phyloP scores from a whole-genome alignment of 2,329 filamentous ascomycete species.

The Colletotrichum scovillei region DNA sequence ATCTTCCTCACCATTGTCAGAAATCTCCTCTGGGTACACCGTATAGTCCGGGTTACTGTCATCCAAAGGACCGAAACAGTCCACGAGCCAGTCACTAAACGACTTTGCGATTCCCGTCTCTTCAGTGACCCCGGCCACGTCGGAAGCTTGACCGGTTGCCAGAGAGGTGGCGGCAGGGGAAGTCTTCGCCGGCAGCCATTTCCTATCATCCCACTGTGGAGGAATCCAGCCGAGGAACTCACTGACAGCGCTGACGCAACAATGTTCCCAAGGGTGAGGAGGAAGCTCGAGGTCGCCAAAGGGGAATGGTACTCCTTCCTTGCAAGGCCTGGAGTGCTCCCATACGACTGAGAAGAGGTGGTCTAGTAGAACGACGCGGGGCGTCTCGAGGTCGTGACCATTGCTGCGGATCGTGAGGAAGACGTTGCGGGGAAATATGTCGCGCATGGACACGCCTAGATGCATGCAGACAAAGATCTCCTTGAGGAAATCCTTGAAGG shows the following conservation, averaged over 20 bases:
- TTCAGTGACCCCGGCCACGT: too few relatives aligned
- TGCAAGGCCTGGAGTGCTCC: not conserved
- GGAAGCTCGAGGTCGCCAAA: too few relatives aligned
- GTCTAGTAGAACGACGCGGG: not conserved
- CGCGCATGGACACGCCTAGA: too few relatives aligned
- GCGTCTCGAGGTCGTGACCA: too few relatives aligned
- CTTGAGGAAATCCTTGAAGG: too few relatives aligned
- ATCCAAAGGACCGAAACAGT: not conserved
- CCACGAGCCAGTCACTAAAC: not conserved
- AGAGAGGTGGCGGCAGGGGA: too few relatives aligned
- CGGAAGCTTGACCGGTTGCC: too few relatives aligned
- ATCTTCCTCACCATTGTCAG: not conserved
- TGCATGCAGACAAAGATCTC: too few relatives aligned
- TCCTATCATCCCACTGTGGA: not conserved
- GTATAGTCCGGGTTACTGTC: not conserved
- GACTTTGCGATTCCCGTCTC: not conserved
- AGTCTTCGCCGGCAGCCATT: too few relatives aligned
- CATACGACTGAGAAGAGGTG: not conserved
- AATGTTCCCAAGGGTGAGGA: not conserved
- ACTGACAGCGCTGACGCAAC: too few relatives aligned
- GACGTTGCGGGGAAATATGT: too few relatives aligned
- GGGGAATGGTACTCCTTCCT: not conserved
- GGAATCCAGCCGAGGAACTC: not conserved
- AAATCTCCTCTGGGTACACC: not conserved
- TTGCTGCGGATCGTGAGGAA: too few relatives aligned